Evolutionary conservation across 352 stramenopile genomes (phyloP), one percentile per base, ranked within the genome.

Genomic region (Pythium graminicola): DNA sequence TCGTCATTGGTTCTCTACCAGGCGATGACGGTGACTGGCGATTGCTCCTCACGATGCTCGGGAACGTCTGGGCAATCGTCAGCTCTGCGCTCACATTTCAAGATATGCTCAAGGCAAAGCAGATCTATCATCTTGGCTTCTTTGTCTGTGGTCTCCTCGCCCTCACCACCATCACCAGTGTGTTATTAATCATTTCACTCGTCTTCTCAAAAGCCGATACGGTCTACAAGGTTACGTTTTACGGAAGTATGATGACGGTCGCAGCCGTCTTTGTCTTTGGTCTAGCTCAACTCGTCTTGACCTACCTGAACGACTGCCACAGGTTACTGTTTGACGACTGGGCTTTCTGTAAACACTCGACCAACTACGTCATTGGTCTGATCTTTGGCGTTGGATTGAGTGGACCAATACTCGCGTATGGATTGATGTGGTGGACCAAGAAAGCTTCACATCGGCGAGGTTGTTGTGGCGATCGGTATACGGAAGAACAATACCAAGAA

Each of bases 71-170:
- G 43, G 43, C 43, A 4, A 39, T 50, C 28, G n/a, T 40, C 6
- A 50, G 43, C 43, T 50, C 43, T 2, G 43, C 23, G 27, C 27
- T 50, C 26, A 40, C 28, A 20, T 36, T 50, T 7, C 43, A 16
- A 14, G 43, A 50, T 10, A 10, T 50, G 2, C 10, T 28, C 16
- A 3, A 27, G n/a, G 17, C 19, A 9, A 8, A 16, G 6, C 7
- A 39, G n/a, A 4, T 17, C 43, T 28, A 40, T 2, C 27, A 50
- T 10, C 43, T 50, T 4, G 7, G 43, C 27, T 29, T 50, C 17
- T 38, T 50, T 17, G n/a, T 50, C 24, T 6, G 38, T 19, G 28
- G 26, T 4, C 28, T 50, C 24, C 28, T 50, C n/a, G 28, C 22
- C 2, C 17, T 50, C n/a, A 50, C 43, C 7, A 24, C 23, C 14